Evolutionary conservation across 2,329 filamentous ascomycete species (phyloP), one percentile per base, ranked within the genome.

Genomic region (Salinomyces thailandicus): DNA sequence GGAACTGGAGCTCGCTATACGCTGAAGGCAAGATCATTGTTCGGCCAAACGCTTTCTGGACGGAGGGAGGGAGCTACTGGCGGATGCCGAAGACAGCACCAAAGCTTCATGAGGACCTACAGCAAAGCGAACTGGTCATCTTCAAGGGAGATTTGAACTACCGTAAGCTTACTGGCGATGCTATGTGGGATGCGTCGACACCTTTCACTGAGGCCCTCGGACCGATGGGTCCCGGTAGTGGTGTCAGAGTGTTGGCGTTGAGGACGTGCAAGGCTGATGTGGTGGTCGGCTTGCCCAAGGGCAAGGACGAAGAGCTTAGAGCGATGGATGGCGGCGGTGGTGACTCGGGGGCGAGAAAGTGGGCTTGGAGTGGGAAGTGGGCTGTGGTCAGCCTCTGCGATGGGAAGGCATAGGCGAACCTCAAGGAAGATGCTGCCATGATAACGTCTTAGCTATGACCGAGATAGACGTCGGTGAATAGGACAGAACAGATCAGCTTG

Each of bases 101-200:
- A 2, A 70, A 73, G 18, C 64, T 98, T 9, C 72, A 76, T 35
- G 72, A 83, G 5, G 89, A 96, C 54, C 63, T 98, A 38, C 80
- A 86, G 66, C 64, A 76, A 43, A 84, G 82, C 47, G 84, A 94
- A 59, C 68, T 98, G 13, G 85, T 94, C 9, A 77, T 98, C 38
- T 96, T 96, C 69, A 98, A 98, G 68, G 91, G 91, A 2, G 91
- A 98, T 57, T 60, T 98, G 49, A 98, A 98, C 64, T 98, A 96
- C 62, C 72, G 91, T 43, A 98, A 98, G 62, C 62, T 98, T 47
- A 86, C 81, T 18, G 82, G 77, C 33, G 91, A 98, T 68, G 85
- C 89, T 64, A 67, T 68, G 40, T 98, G 91, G 91, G 77, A 86
- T 49, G 72, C 89, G 2, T 85, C 86, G 0, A 96, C 89, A 1